Evolutionary conservation across 1,284 basidiomycete species (phyloP).

Genomic region (Puccinia triticina): DNA sequence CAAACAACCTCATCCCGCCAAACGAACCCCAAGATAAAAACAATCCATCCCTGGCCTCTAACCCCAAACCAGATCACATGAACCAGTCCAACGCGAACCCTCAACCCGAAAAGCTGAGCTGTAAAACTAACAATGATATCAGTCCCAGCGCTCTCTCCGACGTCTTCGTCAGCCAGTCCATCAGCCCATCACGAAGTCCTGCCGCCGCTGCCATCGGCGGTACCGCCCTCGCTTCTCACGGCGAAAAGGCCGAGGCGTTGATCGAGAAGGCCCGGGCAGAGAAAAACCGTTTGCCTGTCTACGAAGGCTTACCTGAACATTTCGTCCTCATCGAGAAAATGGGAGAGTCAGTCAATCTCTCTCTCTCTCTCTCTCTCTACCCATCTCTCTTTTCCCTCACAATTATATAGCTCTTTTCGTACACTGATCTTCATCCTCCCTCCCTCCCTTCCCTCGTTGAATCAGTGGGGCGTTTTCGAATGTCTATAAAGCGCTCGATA

Average conservation of each 20-base stretch:
- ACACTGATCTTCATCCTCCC: constrained; percentile 1
- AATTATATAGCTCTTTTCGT: background rate
- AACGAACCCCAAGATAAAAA: background rate
- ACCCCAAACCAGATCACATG: constrained; percentile 12
- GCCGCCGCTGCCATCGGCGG: constrained; percentile 40
- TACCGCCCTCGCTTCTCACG: constrained; percentile 40
- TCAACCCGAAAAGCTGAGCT: background rate
- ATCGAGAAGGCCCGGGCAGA: constrained; percentile 76
- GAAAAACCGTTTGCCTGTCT: constrained; percentile 75
- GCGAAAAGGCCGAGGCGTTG: constrained; percentile 62
- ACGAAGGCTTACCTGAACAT: constrained; percentile 69
- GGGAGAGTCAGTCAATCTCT: constrained; percentile 75
- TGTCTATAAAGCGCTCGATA: constrained; percentile 90
- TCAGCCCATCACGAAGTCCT: background rate
- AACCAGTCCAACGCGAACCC: background rate
- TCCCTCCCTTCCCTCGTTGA: background rate
- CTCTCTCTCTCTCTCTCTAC: background rate
- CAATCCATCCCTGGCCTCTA: background rate
- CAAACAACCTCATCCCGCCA: background rate
- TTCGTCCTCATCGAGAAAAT: constrained; percentile 84
- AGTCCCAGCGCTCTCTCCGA: background rate
- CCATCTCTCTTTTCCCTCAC: background rate
- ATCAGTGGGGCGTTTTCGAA: constrained; percentile 86
- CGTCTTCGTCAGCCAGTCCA: background rate
- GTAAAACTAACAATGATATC: background rate